phyloP scores from a whole-genome alignment of 805 yeast species.

The Kockiozyma suomiensis region DNA sequence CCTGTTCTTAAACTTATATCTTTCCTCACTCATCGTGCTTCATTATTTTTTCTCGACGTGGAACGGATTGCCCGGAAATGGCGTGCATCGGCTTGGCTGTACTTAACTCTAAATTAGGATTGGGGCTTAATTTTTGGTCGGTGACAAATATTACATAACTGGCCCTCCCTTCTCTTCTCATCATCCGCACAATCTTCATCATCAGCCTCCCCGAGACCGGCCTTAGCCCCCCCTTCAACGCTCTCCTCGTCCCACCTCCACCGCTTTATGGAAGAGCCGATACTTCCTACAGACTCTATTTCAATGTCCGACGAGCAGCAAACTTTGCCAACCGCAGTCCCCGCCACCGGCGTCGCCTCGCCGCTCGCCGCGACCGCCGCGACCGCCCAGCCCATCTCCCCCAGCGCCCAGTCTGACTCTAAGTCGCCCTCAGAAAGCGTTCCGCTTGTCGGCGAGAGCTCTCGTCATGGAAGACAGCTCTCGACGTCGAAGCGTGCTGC shows the following conservation, averaged over 20 bases:
- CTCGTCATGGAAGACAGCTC: constrained; percentile 47
- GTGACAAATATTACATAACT: constrained; percentile 2
- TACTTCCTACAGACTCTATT: neutral
- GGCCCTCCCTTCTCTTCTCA: constrained; percentile 10
- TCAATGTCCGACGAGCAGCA: neutral
- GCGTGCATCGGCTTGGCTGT: neutral
- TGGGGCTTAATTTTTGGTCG: neutral
- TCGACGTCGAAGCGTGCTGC: constrained; percentile 81
- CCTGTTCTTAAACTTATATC: no score
- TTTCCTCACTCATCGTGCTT: no score
- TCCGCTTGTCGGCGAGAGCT: constrained; percentile 33
- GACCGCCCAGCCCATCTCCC: constrained; percentile 3
- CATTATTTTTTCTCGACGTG: no score
- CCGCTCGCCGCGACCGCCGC: neutral
- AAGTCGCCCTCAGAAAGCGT: constrained; percentile 16
- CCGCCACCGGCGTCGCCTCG: constrained; percentile 2
- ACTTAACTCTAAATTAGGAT: neutral
- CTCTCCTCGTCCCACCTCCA: neutral
- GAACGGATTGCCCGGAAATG: neutral
- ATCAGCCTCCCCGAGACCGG: neutral
- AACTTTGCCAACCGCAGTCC: neutral
- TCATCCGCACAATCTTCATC: neutral
- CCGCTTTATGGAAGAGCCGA: neutral
- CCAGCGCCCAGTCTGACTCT: neutral
- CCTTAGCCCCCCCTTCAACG: neutral